Evolutionary conservation across 805 yeast genomes (phyloP), one percentile per base, ranked within the genome.

Genomic region (Pichia cephalocereana): DNA sequence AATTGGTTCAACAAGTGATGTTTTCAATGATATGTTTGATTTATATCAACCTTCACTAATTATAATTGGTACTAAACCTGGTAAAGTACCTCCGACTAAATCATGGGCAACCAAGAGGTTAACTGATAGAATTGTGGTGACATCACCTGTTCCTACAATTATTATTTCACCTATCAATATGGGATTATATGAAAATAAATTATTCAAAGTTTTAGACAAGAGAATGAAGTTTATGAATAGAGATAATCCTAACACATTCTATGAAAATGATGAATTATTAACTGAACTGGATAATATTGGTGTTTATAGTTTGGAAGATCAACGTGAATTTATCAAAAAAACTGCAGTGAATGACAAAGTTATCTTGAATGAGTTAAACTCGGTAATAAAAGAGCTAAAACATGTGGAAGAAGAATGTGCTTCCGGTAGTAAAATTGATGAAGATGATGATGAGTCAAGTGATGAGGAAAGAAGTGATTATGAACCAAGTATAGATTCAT

Each of bases 111-210:
- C 84, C 6, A 74, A 82, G 31, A 76, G 83, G 53, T 64, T 83
- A 38, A 74, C 84, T 26, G 86, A 82, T 58, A 66, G 86, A 44
- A 67, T 82, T 42, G 83, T 83, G 30, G 80, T 78, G 57, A 76
- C 75, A 56, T 80, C 74, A 54, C 79, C 82, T 5, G 72, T 82
- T 15, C 89, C 90, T 0, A 75, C 80, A n/a, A 71, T 83, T 26
- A 75, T 82, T 44, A 82, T 79, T 0, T 85, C 89, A 1, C 79
- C 85, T 2, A 60, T 69, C 52, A 78, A 80, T 48, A 71, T 79
- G 78, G 68, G 68, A 41, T 53, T 63, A n/a, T 81, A 76, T 63
- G 85, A 80, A 57, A 50, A 53, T 4, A 56, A 64, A 12, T 57
- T 80, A 37, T 72, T 72, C 46, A 64, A 62, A 15, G 60, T 64